Conservation (phyloP, 78 protist species). For the Dictyostelium brefeldianum region DNA sequence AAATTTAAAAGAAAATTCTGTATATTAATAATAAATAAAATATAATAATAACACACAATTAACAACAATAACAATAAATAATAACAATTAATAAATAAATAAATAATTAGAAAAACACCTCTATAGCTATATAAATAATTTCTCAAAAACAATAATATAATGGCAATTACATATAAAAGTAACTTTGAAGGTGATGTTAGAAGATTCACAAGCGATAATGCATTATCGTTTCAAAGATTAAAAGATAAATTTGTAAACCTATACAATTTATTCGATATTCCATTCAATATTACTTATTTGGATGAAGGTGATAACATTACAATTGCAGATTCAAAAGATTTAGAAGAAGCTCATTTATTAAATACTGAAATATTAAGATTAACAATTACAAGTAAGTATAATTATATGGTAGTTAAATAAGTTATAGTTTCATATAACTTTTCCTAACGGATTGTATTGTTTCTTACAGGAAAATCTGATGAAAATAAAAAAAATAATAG, state of each 20-base stretch:
- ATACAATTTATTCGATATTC: constrained; percentile 16
- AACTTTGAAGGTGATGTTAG: constrained; percentile 71
- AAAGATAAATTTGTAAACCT: constrained; percentile 1
- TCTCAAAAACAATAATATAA: neutral
- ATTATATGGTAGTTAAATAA: neutral
- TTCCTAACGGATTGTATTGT: too few species aligned
- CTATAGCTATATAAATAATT: neutral
- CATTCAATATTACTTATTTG: constrained; percentile 24
- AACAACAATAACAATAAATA: neutral
- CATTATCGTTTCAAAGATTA: neutral
- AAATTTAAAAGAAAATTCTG: too few species aligned
- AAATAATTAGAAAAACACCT: neutral
- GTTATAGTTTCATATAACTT: neutral
- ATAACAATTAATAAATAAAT: neutral
- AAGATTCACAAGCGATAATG: constrained; percentile 41
- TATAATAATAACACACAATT: too few species aligned
- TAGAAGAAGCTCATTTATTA: constrained; percentile 55
- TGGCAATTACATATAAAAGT: constrained; percentile 16
- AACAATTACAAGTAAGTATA: constrained; percentile 9
- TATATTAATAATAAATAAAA: too few species aligned
- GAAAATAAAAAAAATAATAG: neutral
- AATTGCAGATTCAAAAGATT: constrained; percentile 24
- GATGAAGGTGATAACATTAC: constrained; percentile 71
- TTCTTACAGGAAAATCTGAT: neutral
- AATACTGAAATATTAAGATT: constrained; percentile 35